These are phyloP conservation scores for Colletotrichum orbiculare DNA, from an alignment of 2,329 filamentous ascomycete species.

Conservation along the genomic window DNA sequence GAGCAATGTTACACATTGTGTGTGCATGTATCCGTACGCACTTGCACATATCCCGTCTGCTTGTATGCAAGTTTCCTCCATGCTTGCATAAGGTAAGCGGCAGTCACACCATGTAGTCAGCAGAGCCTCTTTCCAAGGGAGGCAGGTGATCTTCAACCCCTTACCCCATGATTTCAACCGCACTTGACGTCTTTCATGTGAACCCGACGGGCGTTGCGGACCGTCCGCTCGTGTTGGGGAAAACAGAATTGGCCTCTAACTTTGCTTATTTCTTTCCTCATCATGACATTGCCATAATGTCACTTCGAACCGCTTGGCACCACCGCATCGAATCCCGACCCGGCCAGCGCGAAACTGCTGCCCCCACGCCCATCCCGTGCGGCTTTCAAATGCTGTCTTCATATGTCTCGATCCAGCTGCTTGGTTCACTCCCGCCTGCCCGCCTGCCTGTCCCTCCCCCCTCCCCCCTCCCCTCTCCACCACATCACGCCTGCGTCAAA, in stretches of 20 bases:
- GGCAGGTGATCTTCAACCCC: slow-evolving; percentile 10
- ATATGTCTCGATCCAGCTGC: slow-evolving; percentile 25
- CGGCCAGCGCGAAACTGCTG: too few species aligned
- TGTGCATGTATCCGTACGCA: too few species aligned
- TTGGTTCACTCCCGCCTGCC: background rate
- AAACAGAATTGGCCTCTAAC: too few species aligned
- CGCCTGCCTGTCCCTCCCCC: background rate
- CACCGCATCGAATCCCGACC: too few species aligned
- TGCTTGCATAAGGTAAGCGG: background rate
- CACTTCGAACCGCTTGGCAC: too few species aligned
- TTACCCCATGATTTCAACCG: background rate
- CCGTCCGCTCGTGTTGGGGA: too few species aligned
- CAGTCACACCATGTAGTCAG: background rate
- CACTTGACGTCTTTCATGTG: slow-evolving; percentile 2
- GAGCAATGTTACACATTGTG: too few species aligned
- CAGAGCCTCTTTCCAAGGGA: slow-evolving; percentile 23
- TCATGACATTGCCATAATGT: too few species aligned
- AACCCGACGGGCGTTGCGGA: background rate
- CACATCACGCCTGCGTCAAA: background rate
- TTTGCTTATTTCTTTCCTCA: too few species aligned
- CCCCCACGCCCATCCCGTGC: background rate
- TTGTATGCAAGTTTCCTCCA: too few species aligned
- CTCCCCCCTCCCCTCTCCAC: background rate
- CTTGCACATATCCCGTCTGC: too few species aligned
- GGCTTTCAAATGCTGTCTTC: background rate